These are phyloP conservation scores for Medicago lupulina DNA, from an alignment of 306 rosid genomes.

Conservation along the genomic window DNA sequence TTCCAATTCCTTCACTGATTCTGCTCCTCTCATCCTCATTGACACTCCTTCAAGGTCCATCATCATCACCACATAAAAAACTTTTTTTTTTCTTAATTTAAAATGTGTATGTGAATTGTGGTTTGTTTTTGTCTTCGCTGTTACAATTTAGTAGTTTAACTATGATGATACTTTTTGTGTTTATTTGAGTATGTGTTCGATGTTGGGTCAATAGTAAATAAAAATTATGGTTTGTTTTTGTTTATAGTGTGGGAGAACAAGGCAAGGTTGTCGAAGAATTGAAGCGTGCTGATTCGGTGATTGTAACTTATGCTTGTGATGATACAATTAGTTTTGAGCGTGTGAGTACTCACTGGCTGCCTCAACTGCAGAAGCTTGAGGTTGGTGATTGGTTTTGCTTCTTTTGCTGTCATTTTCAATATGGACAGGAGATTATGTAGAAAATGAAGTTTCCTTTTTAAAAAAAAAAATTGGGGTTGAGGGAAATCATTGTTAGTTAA, in stretches of 20 bases:
- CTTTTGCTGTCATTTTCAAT: slow-evolving; percentile 11
- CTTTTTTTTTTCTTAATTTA: background rate
- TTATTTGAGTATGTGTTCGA: too few species aligned
- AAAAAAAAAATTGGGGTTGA: too few species aligned
- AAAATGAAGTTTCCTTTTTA: background rate
- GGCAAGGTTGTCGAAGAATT: slow-evolving; percentile 31
- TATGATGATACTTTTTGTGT: too few species aligned
- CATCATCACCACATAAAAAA: background rate
- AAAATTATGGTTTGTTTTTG: background rate
- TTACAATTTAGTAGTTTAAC: too few species aligned
- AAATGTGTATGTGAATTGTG: background rate
- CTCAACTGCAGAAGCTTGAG: slow-evolving; percentile 63
- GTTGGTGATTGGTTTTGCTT: slow-evolving; percentile 42
- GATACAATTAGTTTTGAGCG: slow-evolving; percentile 58
- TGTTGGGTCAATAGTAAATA: too few species aligned
- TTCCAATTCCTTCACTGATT: slow-evolving; percentile 29
- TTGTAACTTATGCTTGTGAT: slow-evolving; percentile 76
- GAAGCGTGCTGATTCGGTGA: slow-evolving; percentile 48
- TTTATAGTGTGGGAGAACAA: slow-evolving; percentile 34
- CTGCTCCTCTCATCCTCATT: slow-evolving; percentile 39
- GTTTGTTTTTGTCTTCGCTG: background rate
- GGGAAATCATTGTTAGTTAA: too few species aligned
- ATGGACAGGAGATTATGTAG: background rate
- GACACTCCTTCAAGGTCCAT: slow-evolving; percentile 50
- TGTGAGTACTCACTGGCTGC: slow-evolving; percentile 66